Conservation (phyloP, 2,329 filamentous ascomycete genomes). For the Colletotrichum siamense region DNA sequence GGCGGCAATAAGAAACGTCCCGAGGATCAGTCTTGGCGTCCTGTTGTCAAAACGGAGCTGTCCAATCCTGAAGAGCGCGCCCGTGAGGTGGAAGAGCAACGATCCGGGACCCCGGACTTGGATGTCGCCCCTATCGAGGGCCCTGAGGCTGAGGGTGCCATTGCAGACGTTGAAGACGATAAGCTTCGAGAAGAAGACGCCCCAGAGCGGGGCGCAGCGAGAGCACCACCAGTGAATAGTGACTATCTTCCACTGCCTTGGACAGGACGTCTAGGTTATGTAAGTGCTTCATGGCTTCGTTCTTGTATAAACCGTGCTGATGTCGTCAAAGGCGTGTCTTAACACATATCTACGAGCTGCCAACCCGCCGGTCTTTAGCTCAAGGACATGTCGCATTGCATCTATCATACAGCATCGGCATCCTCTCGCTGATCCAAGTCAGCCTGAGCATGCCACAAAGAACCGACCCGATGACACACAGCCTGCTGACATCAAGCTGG, state of each 20-base stretch:
- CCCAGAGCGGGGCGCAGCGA: slow-evolving; percentile 40
- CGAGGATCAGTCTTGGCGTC: neutral
- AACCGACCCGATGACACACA: slow-evolving; percentile 82
- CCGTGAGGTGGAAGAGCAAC: neutral
- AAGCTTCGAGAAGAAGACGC: slow-evolving; percentile 24
- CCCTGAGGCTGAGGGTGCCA: slow-evolving; percentile 26
- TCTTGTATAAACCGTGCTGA: neutral
- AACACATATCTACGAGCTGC: slow-evolving; percentile 88
- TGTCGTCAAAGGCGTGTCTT: slow-evolving; percentile 71
- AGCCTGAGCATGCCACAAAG: slow-evolving; percentile 82
- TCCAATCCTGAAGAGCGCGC: slow-evolving; percentile 4
- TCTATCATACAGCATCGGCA: slow-evolving; percentile 91
- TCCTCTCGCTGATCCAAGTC: slow-evolving; percentile 75
- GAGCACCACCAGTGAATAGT: slow-evolving; percentile 83
- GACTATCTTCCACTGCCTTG: slow-evolving; percentile 84
- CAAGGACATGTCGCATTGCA: slow-evolving; percentile 87
- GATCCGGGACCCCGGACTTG: slow-evolving; percentile 7
- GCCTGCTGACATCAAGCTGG: slow-evolving; percentile 69
- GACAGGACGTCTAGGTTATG: slow-evolving; percentile 89
- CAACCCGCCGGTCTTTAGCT: slow-evolving; percentile 86
- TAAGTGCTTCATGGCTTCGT: slow-evolving; percentile 46
- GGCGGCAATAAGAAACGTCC: neutral
- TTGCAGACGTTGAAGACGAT: slow-evolving; percentile 23
- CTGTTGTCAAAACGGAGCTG: neutral
- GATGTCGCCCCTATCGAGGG: slow-evolving; percentile 27